Evolutionary conservation across 345 rosid genomes (phyloP).

Genomic region (Triadica sebifera): DNA sequence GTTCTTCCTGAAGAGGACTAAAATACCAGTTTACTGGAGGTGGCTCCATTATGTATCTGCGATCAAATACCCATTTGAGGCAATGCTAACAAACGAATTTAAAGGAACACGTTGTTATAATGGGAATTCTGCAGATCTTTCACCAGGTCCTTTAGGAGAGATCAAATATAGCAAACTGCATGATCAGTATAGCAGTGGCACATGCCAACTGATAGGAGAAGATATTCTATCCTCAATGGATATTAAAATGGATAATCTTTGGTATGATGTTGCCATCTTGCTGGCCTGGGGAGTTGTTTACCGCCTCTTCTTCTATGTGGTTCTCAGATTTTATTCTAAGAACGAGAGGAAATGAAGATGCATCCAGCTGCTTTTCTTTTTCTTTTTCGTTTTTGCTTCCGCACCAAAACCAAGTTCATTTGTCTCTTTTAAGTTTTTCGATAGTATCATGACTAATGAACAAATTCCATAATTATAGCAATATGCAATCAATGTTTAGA

Average conservation of each 20-base stretch:
- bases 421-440: background rate
- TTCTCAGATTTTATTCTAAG: conserved; percentile 56
- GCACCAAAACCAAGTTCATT: background rate
- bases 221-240: conserved; percentile 50
- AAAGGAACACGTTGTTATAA: conserved; percentile 35
- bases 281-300: conserved; percentile 63
- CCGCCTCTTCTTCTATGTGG: conserved; percentile 50
- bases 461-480: background rate
- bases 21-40: conserved; percentile 50
- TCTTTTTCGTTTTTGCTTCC: background rate
- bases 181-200: background rate
- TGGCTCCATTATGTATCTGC: conserved; percentile 69
- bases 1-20: conserved; percentile 45
- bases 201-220: conserved; percentile 46
- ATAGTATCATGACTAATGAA: background rate
- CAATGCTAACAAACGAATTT: conserved; percentile 52
- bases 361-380: background rate
- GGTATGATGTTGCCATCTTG: conserved; percentile 51
- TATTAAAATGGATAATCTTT: conserved; percentile 37
- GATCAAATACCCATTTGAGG: conserved; percentile 66
- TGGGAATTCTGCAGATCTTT: conserved; percentile 34
- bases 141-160: conserved; percentile 57
- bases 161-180: conserved; percentile 33
- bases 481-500: background rate
- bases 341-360: conserved; percentile 43